Percentiles rank a stretch among this genome's conserved stretches.
These are phyloP conservation scores for Helicocarpus griseus DNA, from an alignment of 2,329 filamentous ascomycete species.

Conservation along the genomic window DNA sequence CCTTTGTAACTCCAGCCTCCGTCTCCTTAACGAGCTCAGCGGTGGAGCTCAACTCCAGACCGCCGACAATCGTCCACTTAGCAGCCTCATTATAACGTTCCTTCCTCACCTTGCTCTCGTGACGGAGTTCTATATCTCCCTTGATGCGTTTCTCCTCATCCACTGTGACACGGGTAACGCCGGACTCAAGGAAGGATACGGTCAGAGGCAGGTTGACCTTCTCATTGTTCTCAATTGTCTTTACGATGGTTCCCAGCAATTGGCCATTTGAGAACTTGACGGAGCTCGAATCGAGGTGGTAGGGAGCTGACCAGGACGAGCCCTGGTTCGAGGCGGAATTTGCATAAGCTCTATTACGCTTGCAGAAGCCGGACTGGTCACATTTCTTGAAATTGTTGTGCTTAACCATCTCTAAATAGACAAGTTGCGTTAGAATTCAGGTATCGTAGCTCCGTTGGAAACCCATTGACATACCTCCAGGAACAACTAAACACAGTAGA, in stretches of 20 bases:
- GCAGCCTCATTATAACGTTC: conserved; percentile 90
- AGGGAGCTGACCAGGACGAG: conserved; percentile 68
- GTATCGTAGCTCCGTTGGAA: too few species aligned
- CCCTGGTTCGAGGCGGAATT: conserved; percentile 60
- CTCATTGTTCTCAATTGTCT: conserved; percentile 59
- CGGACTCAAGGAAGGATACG: conserved; percentile 81
- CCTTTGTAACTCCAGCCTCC: conserved; percentile 56
- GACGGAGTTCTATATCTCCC: conserved; percentile 77
- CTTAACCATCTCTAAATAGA: conserved; percentile 64
- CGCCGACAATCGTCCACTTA: conserved; percentile 77
- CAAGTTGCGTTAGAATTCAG: conserved; percentile 2
- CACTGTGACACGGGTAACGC: conserved; percentile 74
- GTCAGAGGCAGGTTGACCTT: conserved; percentile 70
- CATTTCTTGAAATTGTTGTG: conserved; percentile 97
- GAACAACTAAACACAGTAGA: conserved; percentile 51
- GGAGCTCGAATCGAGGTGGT: conserved; percentile 62
- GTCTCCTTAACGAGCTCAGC: conserved; percentile 59
- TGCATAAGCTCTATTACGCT: conserved; percentile 82
- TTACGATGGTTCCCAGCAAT: conserved; percentile 71
- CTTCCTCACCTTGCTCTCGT: conserved; percentile 75
- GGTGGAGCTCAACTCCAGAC: conserved; percentile 60
- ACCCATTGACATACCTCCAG: conserved; percentile 47
- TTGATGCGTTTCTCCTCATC: conserved; percentile 88
- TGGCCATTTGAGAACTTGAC: conserved; percentile 69
- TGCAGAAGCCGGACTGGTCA: conserved; percentile 92